Evolutionary conservation across 345 rosid species (phyloP).

Genomic region (Hevea brasiliensis): DNA sequence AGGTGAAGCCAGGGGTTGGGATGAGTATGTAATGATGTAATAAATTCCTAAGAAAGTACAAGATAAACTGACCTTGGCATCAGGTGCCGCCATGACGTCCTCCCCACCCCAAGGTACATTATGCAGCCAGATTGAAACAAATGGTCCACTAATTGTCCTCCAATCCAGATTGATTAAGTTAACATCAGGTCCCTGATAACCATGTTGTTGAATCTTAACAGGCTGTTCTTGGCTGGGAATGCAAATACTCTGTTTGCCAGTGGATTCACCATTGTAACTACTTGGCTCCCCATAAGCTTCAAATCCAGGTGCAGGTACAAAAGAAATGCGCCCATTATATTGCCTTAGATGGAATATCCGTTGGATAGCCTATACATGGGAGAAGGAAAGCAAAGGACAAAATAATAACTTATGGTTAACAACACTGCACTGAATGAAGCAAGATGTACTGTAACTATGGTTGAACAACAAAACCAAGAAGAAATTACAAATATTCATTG

Average conservation of each 20-base stretch:
- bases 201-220: slow-evolving; percentile 25
- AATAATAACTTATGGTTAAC: neutral
- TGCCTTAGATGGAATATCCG: slow-evolving; percentile 65
- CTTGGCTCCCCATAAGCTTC: slow-evolving; percentile 70
- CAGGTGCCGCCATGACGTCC: slow-evolving; percentile 82
- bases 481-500: slow-evolving; percentile 49
- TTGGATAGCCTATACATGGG: slow-evolving; percentile 57
- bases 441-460: neutral
- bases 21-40: neutral
- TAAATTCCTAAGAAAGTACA: neutral
- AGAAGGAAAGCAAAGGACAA: slow-evolving; percentile 1
- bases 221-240: slow-evolving; percentile 31
- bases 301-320: slow-evolving; percentile 93
- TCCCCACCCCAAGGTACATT: slow-evolving; percentile 96
- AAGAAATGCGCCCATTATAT: slow-evolving; percentile 67
- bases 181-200: slow-evolving; percentile 67
- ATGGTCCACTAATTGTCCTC: slow-evolving; percentile 87
- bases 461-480: neutral
- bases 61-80: slow-evolving; percentile 71
- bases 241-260: slow-evolving; percentile 1
- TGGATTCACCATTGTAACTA: slow-evolving; percentile 31
- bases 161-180: slow-evolving; percentile 51
- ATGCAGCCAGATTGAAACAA: slow-evolving; percentile 94
- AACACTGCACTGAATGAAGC: neutral
- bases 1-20: neutral